phyloP scores from a whole-genome alignment of 2,329 filamentous ascomycete genomes.

The Furcasterigmium furcatum region DNA sequence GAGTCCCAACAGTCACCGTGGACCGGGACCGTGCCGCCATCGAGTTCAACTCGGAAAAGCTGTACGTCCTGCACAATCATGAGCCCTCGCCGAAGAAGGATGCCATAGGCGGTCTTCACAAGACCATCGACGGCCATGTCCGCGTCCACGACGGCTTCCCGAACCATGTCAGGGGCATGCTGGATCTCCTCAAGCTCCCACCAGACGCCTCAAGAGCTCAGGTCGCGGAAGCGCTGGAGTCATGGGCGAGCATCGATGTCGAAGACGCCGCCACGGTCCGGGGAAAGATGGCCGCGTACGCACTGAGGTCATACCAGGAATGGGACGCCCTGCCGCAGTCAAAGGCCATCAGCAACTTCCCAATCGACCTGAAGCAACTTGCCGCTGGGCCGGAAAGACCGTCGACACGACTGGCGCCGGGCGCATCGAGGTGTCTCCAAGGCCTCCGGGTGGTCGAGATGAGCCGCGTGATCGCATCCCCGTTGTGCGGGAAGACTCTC shows the following conservation, averaged over 20 bases:
- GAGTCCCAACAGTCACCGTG: constrained; percentile 35
- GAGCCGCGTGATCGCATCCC: constrained; percentile 29
- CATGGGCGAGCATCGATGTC: constrained; percentile 42
- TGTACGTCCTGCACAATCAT: constrained; percentile 39
- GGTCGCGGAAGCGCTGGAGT: constrained; percentile 29
- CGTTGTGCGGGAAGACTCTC: constrained; percentile 24
- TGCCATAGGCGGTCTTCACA: constrained; percentile 47
- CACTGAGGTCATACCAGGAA: constrained; percentile 42
- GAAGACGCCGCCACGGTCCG: constrained; percentile 38
- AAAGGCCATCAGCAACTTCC: constrained; percentile 36
- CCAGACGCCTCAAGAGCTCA: constrained; percentile 27
- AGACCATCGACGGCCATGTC: constrained; percentile 46
- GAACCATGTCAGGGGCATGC: constrained; percentile 41
- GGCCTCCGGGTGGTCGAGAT: constrained; percentile 29
- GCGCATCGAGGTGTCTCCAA: constrained; percentile 24
- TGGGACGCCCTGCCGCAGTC: constrained; percentile 50
- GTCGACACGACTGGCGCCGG: constrained; percentile 25
- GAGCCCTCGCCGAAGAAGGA: constrained; percentile 28
- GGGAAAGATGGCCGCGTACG: constrained; percentile 41
- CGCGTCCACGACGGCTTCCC: constrained; percentile 53
- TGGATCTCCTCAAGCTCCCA: constrained; percentile 37
- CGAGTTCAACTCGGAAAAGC: constrained; percentile 51
- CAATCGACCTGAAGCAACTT: constrained; percentile 38
- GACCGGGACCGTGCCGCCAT: constrained; percentile 39
- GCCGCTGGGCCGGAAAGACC: constrained; percentile 10